Percentiles rank a stretch among this genome's conserved stretches.
Evolutionary conservation across 2,329 filamentous ascomycete species (phyloP).

Genomic region (Thielaviopsis musarum): DNA sequence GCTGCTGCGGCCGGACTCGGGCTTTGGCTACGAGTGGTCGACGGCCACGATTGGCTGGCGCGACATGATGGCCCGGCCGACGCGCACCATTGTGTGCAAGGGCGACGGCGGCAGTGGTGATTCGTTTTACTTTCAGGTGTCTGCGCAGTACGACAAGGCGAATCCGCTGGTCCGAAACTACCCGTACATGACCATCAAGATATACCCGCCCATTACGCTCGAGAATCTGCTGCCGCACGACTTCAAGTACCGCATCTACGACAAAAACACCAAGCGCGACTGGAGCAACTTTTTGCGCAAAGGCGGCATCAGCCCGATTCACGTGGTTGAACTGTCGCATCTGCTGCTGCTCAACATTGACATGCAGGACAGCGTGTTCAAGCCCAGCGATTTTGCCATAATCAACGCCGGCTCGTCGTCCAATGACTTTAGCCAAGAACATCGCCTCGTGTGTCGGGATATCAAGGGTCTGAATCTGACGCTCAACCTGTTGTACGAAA

Average conservation of each 20-base stretch:
- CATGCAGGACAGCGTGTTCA: conserved; percentile 91
- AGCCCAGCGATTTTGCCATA: conserved; percentile 88
- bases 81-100: conserved; percentile 72
- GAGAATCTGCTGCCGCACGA: conserved; percentile 93
- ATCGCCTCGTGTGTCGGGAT: conserved; percentile 66
- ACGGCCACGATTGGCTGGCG: conserved; percentile 83
- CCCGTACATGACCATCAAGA: conserved; percentile 82
- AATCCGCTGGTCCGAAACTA: conserved; percentile 73
- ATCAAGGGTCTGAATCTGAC: conserved; percentile 62
- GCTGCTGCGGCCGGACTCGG: conserved; percentile 78
- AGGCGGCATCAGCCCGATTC: conserved; percentile 89
- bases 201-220: conserved; percentile 83
- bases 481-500: conserved; percentile 79
- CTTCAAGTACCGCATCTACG: conserved; percentile 98
- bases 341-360: conserved; percentile 83
- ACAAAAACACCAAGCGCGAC: conserved; percentile 96
- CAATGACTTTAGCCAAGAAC: conserved; percentile 67
- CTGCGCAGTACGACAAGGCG: conserved; percentile 67
- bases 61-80: conserved; percentile 71
- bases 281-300: conserved; percentile 98
- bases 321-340: conserved; percentile 92
- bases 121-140: conserved; percentile 93
- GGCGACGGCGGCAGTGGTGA: conserved; percentile 78
- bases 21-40: conserved; percentile 94
- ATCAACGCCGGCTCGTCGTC: conserved; percentile 81